Conservation (phyloP, 768 basidiomycete genomes). For the Crepidotus variabilis region DNA sequence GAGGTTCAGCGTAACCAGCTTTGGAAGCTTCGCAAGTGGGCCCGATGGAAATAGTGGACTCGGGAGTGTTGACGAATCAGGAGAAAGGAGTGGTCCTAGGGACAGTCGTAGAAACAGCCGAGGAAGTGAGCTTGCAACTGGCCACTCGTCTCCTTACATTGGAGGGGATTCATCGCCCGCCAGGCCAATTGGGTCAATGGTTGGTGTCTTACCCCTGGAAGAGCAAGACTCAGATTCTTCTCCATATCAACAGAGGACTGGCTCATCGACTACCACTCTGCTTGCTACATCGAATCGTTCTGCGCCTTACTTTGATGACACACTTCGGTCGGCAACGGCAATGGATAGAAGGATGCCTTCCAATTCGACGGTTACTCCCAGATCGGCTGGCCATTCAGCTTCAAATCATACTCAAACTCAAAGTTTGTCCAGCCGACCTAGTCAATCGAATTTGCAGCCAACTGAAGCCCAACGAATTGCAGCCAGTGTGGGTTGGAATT, state of each 20-base stretch:
- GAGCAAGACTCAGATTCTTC: neutral
- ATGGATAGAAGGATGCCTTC: conserved; percentile 5
- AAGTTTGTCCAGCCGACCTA: neutral
- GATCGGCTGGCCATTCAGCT: neutral
- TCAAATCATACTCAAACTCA: neutral
- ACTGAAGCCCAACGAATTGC: conserved; percentile 3
- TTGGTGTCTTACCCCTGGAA: conserved; percentile 18
- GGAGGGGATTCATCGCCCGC: conserved; percentile 13
- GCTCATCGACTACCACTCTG: neutral
- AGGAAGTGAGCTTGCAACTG: conserved; percentile 9
- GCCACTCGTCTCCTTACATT: conserved; percentile 1
- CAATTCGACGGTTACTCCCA: neutral
- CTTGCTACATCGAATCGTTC: neutral
- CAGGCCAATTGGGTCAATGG: conserved; percentile 19
- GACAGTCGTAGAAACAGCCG: conserved; percentile 6
- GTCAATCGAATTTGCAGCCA: neutral
- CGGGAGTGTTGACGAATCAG: neutral
- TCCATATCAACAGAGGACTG: neutral
- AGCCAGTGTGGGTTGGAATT: neutral
- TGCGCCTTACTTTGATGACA: neutral
- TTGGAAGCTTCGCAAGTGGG: neutral
- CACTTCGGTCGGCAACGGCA: conserved; percentile 10
- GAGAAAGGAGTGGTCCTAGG: neutral
- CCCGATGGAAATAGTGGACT: neutral
- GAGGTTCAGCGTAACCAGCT: conserved; percentile 6